These are phyloP conservation scores for Fusarium concolor DNA, from an alignment of 2,329 filamentous ascomycete species.

Conservation along the genomic window DNA sequence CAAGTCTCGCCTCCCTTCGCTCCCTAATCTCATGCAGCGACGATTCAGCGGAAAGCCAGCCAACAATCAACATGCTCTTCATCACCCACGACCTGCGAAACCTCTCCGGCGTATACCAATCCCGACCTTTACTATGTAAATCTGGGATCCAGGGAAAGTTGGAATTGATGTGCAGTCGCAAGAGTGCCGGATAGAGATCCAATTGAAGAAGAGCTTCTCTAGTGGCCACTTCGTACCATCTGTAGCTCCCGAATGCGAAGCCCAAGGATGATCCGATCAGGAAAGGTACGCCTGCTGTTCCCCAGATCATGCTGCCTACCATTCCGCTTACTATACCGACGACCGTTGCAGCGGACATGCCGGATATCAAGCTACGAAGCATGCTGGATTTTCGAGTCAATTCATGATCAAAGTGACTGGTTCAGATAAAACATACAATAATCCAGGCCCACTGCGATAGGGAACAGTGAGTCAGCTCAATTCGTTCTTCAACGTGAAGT, in stretches of 20 bases:
- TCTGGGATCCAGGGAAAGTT: slow-evolving; percentile 6
- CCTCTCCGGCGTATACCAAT: neutral
- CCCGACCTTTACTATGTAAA: neutral
- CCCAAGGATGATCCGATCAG: slow-evolving; percentile 3
- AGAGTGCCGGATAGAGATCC: neutral
- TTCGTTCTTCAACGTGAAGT: neutral
- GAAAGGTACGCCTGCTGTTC: neutral
- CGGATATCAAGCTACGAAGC: slow-evolving; percentile 2
- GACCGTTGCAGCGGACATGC: slow-evolving; percentile 4
- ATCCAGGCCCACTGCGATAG: neutral
- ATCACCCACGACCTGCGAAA: neutral
- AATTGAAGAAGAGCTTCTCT: slow-evolving; percentile 13
- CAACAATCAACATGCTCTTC: slow-evolving; percentile 15
- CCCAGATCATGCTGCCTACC: slow-evolving; percentile 15
- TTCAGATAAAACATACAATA: slow-evolving; percentile 3
- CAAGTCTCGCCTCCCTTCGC: neutral
- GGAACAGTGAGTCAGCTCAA: neutral
- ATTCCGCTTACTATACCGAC: slow-evolving; percentile 3
- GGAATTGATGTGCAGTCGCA: slow-evolving; percentile 3
- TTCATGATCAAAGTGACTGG: accelerated
- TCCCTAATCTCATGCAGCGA: slow-evolving; percentile 1
- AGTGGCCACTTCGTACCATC: slow-evolving; percentile 8
- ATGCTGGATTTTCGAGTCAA: neutral
- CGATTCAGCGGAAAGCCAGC: slow-evolving; percentile 13
- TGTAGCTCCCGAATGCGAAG: slow-evolving; percentile 3